Percentiles rank a stretch among this genome's conserved stretches.
phyloP scores from a whole-genome alignment of 2,329 filamentous ascomycete genomes.

The Paraconiothyrium brasiliense region DNA sequence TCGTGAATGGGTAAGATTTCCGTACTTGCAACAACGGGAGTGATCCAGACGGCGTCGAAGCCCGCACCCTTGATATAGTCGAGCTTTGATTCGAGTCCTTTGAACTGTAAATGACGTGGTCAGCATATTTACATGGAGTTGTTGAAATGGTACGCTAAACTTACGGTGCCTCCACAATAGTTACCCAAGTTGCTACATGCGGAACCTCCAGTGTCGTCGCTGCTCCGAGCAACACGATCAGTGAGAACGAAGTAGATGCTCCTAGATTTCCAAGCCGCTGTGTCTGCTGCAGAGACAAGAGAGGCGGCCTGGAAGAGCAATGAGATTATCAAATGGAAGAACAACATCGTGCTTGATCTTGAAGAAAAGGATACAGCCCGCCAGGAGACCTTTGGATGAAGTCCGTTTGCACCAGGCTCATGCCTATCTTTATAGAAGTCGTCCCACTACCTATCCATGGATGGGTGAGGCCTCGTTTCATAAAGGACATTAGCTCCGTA shows the following conservation, averaged over 20 bases:
- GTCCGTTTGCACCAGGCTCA: neutral
- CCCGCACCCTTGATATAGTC: constrained; percentile 63
- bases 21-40: constrained; percentile 47
- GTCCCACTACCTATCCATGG: neutral
- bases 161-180: constrained; percentile 60
- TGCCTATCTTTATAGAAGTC: constrained; percentile 6
- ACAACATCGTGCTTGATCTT: constrained; percentile 17
- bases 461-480: constrained; percentile 3
- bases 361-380: neutral
- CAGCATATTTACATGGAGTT: neutral
- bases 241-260: constrained; percentile 50
- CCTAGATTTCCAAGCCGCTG: constrained; percentile 47
- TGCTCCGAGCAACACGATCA: constrained; percentile 48
- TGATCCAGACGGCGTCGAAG: constrained; percentile 62
- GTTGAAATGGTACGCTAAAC: neutral
- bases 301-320: constrained; percentile 29
- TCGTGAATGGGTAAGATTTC: constrained; percentile 23
- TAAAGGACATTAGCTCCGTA: neutral
- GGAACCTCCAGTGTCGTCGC: constrained; percentile 41
- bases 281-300: constrained; percentile 40
- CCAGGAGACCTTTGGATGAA: neutral
- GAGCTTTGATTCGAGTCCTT: constrained; percentile 58
- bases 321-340: constrained; percentile 26
- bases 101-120: constrained; percentile 42
- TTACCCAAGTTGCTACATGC: constrained; percentile 42